Evolutionary conservation across 176 grass and related monocot genomes (phyloP).

Genomic region (Aegilops speltoides): DNA sequence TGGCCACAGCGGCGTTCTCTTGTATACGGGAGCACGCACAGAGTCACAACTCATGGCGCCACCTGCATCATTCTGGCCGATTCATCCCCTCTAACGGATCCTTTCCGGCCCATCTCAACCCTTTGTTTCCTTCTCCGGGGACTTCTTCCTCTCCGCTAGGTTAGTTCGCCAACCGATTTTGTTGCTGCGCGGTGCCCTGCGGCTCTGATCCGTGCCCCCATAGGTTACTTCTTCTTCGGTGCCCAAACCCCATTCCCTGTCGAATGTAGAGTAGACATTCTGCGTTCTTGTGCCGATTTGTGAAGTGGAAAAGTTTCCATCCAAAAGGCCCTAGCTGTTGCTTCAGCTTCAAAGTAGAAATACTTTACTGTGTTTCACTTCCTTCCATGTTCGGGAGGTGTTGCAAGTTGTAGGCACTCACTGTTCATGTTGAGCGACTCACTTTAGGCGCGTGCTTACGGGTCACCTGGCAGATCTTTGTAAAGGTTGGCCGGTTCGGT

Average conservation of each 20-base stretch:
- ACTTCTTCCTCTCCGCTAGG: not conserved
- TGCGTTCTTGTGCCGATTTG: not conserved
- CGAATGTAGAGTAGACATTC: not conserved
- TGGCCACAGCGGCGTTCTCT: not conserved
- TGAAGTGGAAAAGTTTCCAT: not conserved
- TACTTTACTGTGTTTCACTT: no score
- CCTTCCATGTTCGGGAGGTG: no score
- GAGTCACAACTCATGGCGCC: not conserved
- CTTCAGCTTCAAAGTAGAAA: no score
- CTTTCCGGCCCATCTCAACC: no score
- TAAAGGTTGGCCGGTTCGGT: no score
- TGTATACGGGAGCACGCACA: not conserved
- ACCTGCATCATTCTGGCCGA: not conserved
- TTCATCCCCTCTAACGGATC: not conserved
- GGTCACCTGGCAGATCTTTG: no score
- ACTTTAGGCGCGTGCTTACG: no score
- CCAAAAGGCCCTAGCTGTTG: no score
- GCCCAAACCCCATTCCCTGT: not conserved
- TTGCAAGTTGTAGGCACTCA: no score
- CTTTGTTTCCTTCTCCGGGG: not conserved
- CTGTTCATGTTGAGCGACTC: no score
- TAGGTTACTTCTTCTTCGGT: not conserved
- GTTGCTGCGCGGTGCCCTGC: not conserved
- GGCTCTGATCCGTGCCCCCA: no score
- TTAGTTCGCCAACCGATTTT: not conserved